Conservation (phyloP, 805 yeast genomes). For the Yueomyces sp. region DNA sequence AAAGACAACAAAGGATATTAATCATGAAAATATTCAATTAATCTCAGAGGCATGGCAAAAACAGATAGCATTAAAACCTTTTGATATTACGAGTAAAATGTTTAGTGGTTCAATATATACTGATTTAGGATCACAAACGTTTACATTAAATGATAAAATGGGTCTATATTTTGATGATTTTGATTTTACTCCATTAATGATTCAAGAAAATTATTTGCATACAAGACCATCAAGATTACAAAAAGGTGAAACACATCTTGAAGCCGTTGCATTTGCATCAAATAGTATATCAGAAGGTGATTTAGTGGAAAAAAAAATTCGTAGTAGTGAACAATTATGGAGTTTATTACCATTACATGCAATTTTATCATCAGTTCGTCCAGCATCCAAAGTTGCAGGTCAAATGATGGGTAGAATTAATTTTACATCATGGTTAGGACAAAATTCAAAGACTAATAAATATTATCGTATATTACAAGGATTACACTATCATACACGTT, state of each 20-base stretch:
- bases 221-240: slow-evolving; percentile 43
- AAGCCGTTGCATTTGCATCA: slow-evolving; percentile 64
- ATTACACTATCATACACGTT: slow-evolving; percentile 73
- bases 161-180: slow-evolving; percentile 88
- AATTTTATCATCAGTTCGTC: slow-evolving; percentile 69
- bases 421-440: slow-evolving; percentile 83
- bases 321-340: slow-evolving; percentile 92
- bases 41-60: slow-evolving; percentile 72
- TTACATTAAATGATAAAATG: slow-evolving; percentile 65
- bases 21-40: slow-evolving; percentile 43
- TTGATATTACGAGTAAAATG: slow-evolving; percentile 67
- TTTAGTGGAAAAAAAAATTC: slow-evolving; percentile 64
- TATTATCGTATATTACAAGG: slow-evolving; percentile 71
- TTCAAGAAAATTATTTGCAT: slow-evolving; percentile 79
- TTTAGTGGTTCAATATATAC: slow-evolving; percentile 49
- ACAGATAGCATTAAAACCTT: slow-evolving; percentile 81
- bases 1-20: slow-evolving; percentile 49
- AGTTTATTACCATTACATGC: slow-evolving; percentile 86
- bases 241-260: slow-evolving; percentile 39
- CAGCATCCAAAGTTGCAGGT: slow-evolving; percentile 66
- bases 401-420: slow-evolving; percentile 52
- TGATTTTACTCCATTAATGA: slow-evolving; percentile 89
- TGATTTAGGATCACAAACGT: slow-evolving; percentile 29
- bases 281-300: slow-evolving; percentile 81
- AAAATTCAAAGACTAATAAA: slow-evolving; percentile 74